These are phyloP conservation scores for Heimioporus sp. DNA, from an alignment of 768 basidiomycete species.

Conservation along the genomic window DNA sequence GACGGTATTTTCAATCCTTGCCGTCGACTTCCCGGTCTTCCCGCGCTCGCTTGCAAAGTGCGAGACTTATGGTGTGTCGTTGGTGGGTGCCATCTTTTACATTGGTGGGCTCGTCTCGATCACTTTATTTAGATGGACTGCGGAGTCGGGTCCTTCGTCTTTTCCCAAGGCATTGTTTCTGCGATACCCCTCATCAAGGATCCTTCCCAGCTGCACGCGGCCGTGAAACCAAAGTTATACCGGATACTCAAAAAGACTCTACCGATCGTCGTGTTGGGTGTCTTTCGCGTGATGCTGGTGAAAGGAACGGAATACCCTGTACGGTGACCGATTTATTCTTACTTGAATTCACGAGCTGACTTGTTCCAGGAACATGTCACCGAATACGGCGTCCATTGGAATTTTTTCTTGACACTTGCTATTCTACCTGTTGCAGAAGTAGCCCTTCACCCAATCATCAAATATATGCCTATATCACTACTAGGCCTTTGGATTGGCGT, in stretches of 20 bases:
- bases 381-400: slow-evolving; percentile 98
- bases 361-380: slow-evolving; percentile 81
- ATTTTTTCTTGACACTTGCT: slow-evolving; percentile 94
- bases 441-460: slow-evolving; percentile 64
- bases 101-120: not conserved
- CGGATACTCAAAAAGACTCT: slow-evolving; percentile 53
- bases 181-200: slow-evolving; percentile 75
- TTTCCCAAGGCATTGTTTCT: slow-evolving; percentile 93
- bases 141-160: slow-evolving; percentile 96
- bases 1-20: slow-evolving; percentile 87
- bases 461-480: slow-evolving; percentile 53
- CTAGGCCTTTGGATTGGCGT: slow-evolving; percentile 61
- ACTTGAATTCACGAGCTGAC: not conserved
- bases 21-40: slow-evolving; percentile 94
- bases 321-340: slow-evolving; percentile 17
- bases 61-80: slow-evolving; percentile 91
- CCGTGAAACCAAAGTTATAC: slow-evolving; percentile 50
- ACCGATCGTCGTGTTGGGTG: slow-evolving; percentile 70
- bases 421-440: slow-evolving; percentile 73
- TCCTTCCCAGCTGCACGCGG: slow-evolving; percentile 48
- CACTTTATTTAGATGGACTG: slow-evolving; percentile 79
- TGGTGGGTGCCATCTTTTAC: slow-evolving; percentile 51
- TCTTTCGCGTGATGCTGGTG: slow-evolving; percentile 78
- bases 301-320: slow-evolving; percentile 96
- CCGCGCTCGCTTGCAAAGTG: slow-evolving; percentile 88